Evolutionary conservation across 2,329 filamentous ascomycete genomes (phyloP), one percentile per base, ranked within the genome.

Genomic region (Colletotrichum limetticola): DNA sequence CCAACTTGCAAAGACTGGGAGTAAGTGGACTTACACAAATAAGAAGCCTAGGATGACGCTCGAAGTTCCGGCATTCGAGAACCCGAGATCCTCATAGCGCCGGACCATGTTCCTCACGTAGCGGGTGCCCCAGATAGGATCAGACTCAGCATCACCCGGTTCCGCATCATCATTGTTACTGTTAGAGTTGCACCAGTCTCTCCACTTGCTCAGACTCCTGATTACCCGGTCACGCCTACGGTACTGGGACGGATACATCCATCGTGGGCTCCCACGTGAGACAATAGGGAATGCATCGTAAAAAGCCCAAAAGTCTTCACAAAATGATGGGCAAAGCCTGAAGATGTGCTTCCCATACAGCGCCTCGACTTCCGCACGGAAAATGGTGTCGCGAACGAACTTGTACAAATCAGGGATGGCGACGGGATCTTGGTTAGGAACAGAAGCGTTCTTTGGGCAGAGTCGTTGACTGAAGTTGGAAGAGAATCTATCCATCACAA

Each of bases 41-140:
- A 74, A n/a, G 14, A 71, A 74, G 8, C 71, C 68, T 1, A 72
- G 71, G 14, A 74, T 57, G 3, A 46, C n/a, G 2, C 56, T 46
- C 8, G 71, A 49, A 6, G 63, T 42, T 1, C 71, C 71, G 7
- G n/a, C 28, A 19, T 74, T 57, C 4, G 68, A 66, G n/a, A 74
- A 67, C 4, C 37, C 71, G 5, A 74, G 22, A 16, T 42, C 59
- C 30, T 74, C 71, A 26, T 71, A 69, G 4, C 67, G 62, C 16
- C 59, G 57, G 1, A 74, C 71, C 71, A 74, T 71, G 14, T 68
- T 58, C 16, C 56, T 63, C n/a, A 72, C 28, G 19, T 71, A 71
- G 4, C 30, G 52, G 12, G 62, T 71, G 3, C 71, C 71, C 68
- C 71, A 60, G 9, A 74, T n/a, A 3, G 71, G 62, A 2, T 72